Evolutionary conservation across 108 stramenopile species (phyloP).

Genomic region (Bacterosira constricta): DNA sequence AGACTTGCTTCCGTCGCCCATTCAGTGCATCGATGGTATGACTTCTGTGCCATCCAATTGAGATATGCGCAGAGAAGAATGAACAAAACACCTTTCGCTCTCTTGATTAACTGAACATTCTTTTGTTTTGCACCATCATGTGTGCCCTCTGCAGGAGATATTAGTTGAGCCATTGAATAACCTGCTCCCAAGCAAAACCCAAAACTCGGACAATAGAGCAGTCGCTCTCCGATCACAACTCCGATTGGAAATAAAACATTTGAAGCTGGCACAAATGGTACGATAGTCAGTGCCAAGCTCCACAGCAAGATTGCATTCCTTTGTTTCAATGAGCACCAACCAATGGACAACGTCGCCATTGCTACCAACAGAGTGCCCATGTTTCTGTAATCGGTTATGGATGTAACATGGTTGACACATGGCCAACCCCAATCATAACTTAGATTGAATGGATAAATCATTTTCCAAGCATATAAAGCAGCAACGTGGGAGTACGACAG

Average conservation of each 20-base stretch:
- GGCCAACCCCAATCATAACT: constrained; percentile 5
- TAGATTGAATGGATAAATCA: not conserved
- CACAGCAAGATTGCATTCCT: constrained; percentile 2
- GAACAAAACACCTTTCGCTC: not conserved
- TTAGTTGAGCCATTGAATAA: not conserved
- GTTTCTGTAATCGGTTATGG: too few relatives aligned
- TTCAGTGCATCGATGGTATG: not conserved
- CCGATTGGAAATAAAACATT: constrained; percentile 7
- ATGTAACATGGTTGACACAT: constrained; percentile 1
- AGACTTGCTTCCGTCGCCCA: not conserved
- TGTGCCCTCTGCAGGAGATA: too few relatives aligned
- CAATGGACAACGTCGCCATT: not conserved
- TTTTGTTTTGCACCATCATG: too few relatives aligned
- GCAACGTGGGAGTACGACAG: not conserved
- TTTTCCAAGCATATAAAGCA: not conserved
- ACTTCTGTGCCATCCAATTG: not conserved
- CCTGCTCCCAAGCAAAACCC: not conserved
- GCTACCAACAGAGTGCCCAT: too few relatives aligned
- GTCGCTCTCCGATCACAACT: not conserved
- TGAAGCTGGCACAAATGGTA: constrained; percentile 6
- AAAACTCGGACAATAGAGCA: not conserved
- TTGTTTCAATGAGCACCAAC: not conserved
- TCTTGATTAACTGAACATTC: not conserved
- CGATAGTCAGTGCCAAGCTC: not conserved
- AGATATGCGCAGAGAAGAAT: not conserved